Conservation (phyloP, 2,329 filamentous ascomycete species). For the Lasiodiplodia hormozganensis region DNA sequence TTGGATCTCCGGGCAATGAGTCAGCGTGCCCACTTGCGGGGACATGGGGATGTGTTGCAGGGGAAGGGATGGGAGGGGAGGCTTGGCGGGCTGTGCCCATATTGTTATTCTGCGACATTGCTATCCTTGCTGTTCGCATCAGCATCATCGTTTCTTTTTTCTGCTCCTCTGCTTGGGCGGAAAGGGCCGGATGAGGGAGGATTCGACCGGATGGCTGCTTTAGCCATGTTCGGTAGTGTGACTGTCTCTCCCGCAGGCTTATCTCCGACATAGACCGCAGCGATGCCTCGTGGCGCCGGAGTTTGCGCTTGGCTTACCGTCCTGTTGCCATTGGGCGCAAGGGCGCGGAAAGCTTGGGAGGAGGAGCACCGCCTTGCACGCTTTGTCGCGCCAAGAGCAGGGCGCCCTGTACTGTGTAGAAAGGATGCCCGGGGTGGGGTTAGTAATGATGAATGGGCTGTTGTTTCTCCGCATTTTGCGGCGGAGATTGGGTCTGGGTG, state of each 20-base stretch:
- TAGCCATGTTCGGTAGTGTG: not conserved
- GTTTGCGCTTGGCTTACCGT: not conserved
- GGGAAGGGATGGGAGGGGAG: not conserved
- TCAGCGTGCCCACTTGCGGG: not conserved
- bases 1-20: not conserved
- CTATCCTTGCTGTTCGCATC: constrained; percentile 1
- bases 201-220: not conserved
- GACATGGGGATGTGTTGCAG: constrained; percentile 2
- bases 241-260: not conserved
- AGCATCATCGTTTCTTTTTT: not conserved
- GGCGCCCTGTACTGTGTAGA: not conserved
- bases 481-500: not conserved
- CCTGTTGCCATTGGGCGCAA: not conserved
- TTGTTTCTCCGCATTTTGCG: constrained; percentile 11
- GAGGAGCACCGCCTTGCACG: not conserved
- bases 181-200: constrained; percentile 1
- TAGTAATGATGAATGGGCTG: not conserved
- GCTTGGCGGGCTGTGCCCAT: not conserved
- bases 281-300: not conserved
- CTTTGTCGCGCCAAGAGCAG: not conserved
- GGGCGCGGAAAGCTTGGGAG: not conserved
- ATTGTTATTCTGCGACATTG: not conserved
- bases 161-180: not conserved
- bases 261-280: constrained; percentile 1
- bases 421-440: not conserved